Conservation (phyloP, 1,284 basidiomycete genomes). For the Chalciporus sp. region DNA sequence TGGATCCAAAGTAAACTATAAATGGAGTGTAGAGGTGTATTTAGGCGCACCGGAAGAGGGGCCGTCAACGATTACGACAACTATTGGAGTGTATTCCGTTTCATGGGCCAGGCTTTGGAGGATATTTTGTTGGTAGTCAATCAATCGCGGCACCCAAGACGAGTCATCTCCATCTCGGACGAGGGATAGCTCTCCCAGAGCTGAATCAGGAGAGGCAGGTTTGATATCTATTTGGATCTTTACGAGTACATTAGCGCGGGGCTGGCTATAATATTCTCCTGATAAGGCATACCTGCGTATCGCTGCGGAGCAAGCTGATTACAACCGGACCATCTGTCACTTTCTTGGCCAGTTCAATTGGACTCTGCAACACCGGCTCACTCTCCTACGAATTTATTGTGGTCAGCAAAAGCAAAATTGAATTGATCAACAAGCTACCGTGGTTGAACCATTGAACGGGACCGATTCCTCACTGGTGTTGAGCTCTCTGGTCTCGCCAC, state of each 20-base stretch:
- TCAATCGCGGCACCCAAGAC: constrained; percentile 1
- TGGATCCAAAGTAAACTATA: background rate
- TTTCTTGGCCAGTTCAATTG: background rate
- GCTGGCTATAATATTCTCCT: no score
- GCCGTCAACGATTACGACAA: constrained; percentile 6
- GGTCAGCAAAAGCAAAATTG: no score
- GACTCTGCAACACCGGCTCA: background rate
- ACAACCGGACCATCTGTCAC: background rate
- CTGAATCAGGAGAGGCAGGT: background rate
- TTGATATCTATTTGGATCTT: background rate
- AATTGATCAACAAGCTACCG: background rate
- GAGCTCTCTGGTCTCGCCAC: background rate
- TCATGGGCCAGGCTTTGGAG: background rate
- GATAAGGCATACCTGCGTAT: background rate
- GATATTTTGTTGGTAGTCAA: background rate
- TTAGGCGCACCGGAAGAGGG: background rate
- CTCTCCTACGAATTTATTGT: background rate
- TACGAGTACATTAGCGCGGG: no score
- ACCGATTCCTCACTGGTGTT: background rate
- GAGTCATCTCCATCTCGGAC: background rate
- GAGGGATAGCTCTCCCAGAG: background rate
- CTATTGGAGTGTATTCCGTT: background rate
- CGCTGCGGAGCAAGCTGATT: background rate
- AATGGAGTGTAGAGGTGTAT: background rate
- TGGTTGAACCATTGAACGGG: background rate